Base-by-base conservation (phyloP, 2,329 filamentous ascomycete genomes). In the Mollisia scopiformis region DNA sequence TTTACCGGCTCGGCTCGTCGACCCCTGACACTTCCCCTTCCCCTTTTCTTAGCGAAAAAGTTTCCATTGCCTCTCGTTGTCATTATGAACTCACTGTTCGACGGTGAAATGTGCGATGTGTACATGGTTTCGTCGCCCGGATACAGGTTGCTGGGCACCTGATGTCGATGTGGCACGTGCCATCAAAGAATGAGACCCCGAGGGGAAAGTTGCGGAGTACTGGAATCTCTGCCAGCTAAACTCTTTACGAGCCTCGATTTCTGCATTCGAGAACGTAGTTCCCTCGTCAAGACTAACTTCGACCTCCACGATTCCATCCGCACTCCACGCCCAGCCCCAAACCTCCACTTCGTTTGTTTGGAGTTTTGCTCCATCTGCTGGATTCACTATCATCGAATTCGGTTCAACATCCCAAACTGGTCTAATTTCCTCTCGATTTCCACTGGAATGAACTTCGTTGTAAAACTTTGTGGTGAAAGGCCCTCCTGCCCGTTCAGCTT, bases 391-490 rank as follows among this genome's bases (percentile, higher is more conserved):
- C 46, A 57, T 53, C n/a, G 47, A 61, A 19, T 61, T 61, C 6
- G 54, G 53, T 39, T 57, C 54, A 27, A 54, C 58, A 23, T 30
- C 49, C 58, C 58, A 61, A 6, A 61, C 58, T 2, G 53, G 53
- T 28, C 57, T 19, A 14, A 37, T 27, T 37, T 31, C n/a, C 14
- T 30, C 27, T 27, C 53, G 25, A 2, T 16, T 13, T 2, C 35
- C 41, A 21, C 11, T 43, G 1, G 54, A 47, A 41, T 59, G 49
- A 16, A 46, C 2, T 25, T 59, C 54, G 30, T 61, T 57, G 13
- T 61, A 61, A 30, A 61, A 61, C 8, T 2, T 53, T 10, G 53
- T 61, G 13, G 53, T 61, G 25, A 53, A 61, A 16, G 46, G 53
- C 3, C 58, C 49, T 7, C 5, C 28, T 6, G 58, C 46, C 6